These are phyloP conservation scores for Cyphellophora attinorum DNA, from an alignment of 2,329 filamentous ascomycete species.

Conservation along the genomic window DNA sequence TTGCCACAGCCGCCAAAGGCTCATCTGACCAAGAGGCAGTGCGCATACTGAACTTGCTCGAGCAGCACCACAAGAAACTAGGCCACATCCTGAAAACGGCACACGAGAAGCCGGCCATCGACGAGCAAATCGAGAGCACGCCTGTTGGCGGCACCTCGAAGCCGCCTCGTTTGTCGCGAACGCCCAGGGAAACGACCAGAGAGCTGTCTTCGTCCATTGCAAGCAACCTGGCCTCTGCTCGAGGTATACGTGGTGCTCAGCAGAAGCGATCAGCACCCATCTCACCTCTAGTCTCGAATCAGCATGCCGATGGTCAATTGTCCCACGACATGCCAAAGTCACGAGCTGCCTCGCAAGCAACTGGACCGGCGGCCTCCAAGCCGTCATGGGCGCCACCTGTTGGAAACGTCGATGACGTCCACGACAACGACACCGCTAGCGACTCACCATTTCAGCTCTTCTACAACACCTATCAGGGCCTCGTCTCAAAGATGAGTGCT, in stretches of 20 bases:
- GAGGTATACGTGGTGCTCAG: conserved; percentile 54
- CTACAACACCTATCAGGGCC: conserved; percentile 80
- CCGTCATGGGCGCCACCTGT: conserved; percentile 17
- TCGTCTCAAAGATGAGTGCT: conserved; percentile 81
- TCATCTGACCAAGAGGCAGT: conserved; percentile 67
- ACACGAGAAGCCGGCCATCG: conserved; percentile 38
- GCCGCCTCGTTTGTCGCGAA: conserved; percentile 26
- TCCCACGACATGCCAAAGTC: conserved; percentile 34
- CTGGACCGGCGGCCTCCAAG: conserved; percentile 1
- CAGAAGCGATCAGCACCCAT: conserved; percentile 53
- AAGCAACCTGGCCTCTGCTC: conserved; percentile 75
- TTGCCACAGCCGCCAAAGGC: conserved; percentile 67
- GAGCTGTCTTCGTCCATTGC: conserved; percentile 75
- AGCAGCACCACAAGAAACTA: conserved; percentile 76
- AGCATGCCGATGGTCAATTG: conserved; percentile 63
- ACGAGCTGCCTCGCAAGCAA: neutral
- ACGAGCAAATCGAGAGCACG: neutral
- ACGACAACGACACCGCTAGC: conserved; percentile 20
- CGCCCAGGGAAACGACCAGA: conserved; percentile 45
- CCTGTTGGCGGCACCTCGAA: conserved; percentile 12
- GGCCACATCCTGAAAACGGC: conserved; percentile 72
- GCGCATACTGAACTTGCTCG: conserved; percentile 73
- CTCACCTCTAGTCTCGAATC: conserved; percentile 62
- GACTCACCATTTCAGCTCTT: conserved; percentile 84
- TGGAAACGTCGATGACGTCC: conserved; percentile 19